phyloP scores from a whole-genome alignment of 2,329 filamentous ascomycete genomes.

The Trichoderma gracile region DNA sequence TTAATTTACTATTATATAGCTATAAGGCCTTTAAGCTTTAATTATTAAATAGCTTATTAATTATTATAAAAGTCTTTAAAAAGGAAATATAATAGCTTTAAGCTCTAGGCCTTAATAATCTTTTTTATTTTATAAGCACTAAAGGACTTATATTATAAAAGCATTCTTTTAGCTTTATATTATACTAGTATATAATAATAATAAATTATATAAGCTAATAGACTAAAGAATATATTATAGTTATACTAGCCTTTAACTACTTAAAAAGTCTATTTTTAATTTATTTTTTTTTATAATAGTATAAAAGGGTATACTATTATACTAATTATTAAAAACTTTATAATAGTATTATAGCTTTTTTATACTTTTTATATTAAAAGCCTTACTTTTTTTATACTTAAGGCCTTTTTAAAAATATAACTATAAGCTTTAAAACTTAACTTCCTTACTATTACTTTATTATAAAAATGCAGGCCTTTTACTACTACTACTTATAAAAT shows the following conservation, averaged over 20 bases:
- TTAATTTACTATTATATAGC: not conserved
- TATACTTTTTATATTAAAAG: too few species aligned
- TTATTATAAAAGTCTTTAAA: not conserved
- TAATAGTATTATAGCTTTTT: not conserved
- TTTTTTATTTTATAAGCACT: not conserved
- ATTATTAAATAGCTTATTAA: not conserved
- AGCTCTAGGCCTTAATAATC: slow-evolving; percentile 34
- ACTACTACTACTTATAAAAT: not conserved
- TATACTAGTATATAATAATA: not conserved
- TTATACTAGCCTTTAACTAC: not conserved
- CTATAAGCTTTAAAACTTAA: too few species aligned
- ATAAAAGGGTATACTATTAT: too few species aligned
- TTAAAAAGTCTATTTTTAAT: not conserved
- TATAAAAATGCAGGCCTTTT: too few species aligned
- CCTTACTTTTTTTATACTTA: too few species aligned
- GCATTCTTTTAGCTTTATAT: not conserved
- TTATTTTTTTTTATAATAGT: not conserved
- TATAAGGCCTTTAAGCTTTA: not conserved
- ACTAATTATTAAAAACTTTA: not conserved
- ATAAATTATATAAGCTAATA: not conserved
- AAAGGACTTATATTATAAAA: not conserved
- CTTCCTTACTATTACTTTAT: too few species aligned
- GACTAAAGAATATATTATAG: not conserved
- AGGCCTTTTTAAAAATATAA: too few species aligned
- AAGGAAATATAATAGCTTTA: not conserved